Base-by-base conservation (phyloP, 1,139 yeast genomes). In the Candida sanyaensis region DNA sequence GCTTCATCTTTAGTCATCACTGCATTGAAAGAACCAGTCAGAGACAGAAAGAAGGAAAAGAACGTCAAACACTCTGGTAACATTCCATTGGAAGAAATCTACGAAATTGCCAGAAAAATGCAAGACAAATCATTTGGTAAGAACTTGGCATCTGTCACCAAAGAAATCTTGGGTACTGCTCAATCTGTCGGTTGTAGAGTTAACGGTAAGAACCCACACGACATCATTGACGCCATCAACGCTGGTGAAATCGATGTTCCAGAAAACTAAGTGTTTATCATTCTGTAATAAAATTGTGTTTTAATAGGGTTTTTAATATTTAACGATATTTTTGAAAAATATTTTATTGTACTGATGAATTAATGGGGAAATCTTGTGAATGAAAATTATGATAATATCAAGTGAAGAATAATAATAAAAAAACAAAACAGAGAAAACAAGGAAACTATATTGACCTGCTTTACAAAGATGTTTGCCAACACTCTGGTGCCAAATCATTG, bases 21-120 rank as follows among this genome's bases (percentile, higher is more conserved):
- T 75, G 99, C 99, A 67, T 86, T 93, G 74, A 93, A 93, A 87
- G 99, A 93, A 84, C 92, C 99, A 68, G 97, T 97, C 75, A 92
- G 99, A 89, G 99, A 93, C 87, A 88, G 97, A 85, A 93, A 93
- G 96, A 93, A 93, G 96, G 99, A 93, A 77, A 93, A 93, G 95
- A 92, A 95, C 83, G 91, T 95, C 78, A 92, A 92, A 86, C 99
- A 93, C 90, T 86, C 86, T 75, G 99, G 99, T 82, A 93, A 91
- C 92, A 86, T 93, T 72, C 90, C 97, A 68, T 84, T 93, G 71
- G 96, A 92, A 69, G 97, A 93, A 81, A 88, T 93, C 78, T 84
- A 82, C 76, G 96, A 91, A 77, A 89, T 93, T 74, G 99, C 99
- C 69, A 93, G 97, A 82, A 86, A 86, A 75, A 93, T 93, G 98